These are phyloP conservation scores for Boletus semigastroideus DNA, from an alignment of 1,284 basidiomycete genomes.

Conservation along the genomic window DNA sequence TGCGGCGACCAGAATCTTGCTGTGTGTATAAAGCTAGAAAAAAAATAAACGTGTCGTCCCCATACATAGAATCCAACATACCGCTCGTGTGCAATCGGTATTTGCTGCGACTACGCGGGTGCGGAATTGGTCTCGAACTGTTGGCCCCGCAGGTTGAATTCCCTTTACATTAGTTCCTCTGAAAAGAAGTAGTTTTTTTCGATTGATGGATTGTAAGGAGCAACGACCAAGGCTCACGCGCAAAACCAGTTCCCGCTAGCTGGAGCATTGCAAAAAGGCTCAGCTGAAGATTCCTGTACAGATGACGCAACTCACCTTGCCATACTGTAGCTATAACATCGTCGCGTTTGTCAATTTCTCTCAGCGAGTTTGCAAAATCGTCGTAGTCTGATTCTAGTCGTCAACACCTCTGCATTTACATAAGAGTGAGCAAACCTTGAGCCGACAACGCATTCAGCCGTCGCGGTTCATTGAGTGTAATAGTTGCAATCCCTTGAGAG, in stretches of 20 bases:
- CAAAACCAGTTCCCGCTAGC: conserved; percentile 72
- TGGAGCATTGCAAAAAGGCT: conserved; percentile 25
- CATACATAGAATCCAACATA: conserved; percentile 31
- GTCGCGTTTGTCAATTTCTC: conserved; percentile 55
- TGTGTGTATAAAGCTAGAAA: conserved; percentile 59
- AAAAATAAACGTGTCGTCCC: too few species aligned
- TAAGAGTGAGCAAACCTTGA: conserved; percentile 43
- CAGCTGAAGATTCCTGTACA: background rate
- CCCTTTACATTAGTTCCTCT: conserved; percentile 57
- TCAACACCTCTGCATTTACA: background rate
- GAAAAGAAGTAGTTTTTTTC: background rate
- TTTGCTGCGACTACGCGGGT: conserved; percentile 47
- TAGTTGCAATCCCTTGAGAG: conserved; percentile 61
- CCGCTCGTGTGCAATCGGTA: conserved; percentile 62
- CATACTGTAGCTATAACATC: conserved; percentile 66
- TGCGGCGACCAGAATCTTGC: conserved; percentile 65
- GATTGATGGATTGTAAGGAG: background rate
- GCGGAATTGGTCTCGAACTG: conserved; percentile 46
- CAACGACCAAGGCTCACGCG: conserved; percentile 47
- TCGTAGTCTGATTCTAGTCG: conserved; percentile 51
- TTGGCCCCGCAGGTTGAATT: conserved; percentile 14
- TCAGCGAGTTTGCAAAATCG: conserved; percentile 54
- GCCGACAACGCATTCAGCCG: conserved; percentile 59
- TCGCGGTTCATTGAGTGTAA: conserved; percentile 61
- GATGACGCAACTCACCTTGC: conserved; percentile 50